A percentile compares a stretch with the other conserved stretches of the same genome.
These are phyloP conservation scores for Dothideomycetes sp. DNA, from an alignment of 2,329 filamentous ascomycete genomes.

Conservation along the genomic window DNA sequence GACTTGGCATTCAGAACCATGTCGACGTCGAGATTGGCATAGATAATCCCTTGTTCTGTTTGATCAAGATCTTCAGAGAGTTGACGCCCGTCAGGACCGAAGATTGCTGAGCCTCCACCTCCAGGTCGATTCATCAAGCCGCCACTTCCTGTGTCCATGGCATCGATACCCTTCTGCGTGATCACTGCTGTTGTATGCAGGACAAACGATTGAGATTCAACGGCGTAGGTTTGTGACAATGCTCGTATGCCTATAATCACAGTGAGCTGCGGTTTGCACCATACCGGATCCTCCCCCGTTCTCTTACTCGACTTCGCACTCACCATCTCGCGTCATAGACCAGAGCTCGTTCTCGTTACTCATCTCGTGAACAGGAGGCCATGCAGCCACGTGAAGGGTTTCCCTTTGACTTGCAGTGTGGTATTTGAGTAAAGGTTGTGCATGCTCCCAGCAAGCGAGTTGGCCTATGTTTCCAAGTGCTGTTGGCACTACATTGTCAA, in stretches of 20 bases:
- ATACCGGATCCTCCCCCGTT: background rate
- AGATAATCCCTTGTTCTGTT: constrained; percentile 41
- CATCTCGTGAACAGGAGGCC: constrained; percentile 30
- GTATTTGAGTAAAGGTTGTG: constrained; percentile 34
- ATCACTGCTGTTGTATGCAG: constrained; percentile 44
- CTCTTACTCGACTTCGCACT: background rate
- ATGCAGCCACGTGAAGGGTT: constrained; percentile 33
- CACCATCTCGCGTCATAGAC: constrained; percentile 30
- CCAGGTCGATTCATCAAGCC: constrained; percentile 33
- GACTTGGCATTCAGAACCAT: constrained; percentile 32
- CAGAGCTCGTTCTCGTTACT: constrained; percentile 26
- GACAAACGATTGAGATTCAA: constrained; percentile 48
- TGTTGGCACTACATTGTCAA: constrained; percentile 28
- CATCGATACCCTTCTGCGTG: constrained; percentile 34
- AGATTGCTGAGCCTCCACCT: constrained; percentile 43
- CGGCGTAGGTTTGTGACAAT: constrained; percentile 46
- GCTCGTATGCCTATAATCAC: constrained; percentile 28
- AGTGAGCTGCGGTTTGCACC: background rate
- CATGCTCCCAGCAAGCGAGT: constrained; percentile 35
- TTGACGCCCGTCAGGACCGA: constrained; percentile 43
- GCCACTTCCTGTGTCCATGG: constrained; percentile 34
- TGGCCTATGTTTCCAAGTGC: constrained; percentile 28
- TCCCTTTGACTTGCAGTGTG: constrained; percentile 32
- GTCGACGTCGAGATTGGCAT: constrained; percentile 43
- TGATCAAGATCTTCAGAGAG: constrained; percentile 32